Conservation (phyloP, 2,329 filamentous ascomycete species). For the Talaromyces sp. region DNA sequence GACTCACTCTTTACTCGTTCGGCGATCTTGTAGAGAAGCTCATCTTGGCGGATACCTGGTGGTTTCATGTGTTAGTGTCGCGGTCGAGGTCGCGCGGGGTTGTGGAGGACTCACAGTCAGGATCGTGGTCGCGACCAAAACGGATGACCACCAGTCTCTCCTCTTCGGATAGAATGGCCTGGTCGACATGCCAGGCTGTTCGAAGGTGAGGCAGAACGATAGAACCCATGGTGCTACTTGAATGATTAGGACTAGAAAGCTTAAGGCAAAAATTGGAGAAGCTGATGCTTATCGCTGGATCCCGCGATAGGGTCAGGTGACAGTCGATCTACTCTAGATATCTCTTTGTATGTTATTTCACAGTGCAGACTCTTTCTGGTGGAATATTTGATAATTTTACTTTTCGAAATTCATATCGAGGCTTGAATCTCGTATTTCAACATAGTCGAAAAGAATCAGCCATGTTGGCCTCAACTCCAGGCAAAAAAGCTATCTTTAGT, state of each 20-base stretch:
- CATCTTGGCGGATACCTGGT: constrained; percentile 74
- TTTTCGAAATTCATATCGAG: too few relatives aligned
- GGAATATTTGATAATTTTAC: too few relatives aligned
- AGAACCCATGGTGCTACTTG: constrained; percentile 66
- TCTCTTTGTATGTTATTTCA: neutral
- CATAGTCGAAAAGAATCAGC: too few relatives aligned
- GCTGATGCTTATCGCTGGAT: constrained; percentile 24
- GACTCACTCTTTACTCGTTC: constrained; percentile 76
- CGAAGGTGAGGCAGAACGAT: constrained; percentile 88
- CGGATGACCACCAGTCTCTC: constrained; percentile 83
- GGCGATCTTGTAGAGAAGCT: constrained; percentile 92
- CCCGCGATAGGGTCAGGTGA: constrained; percentile 17
- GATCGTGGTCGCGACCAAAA: constrained; percentile 84
- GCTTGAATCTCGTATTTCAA: too few relatives aligned
- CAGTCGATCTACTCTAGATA: neutral
- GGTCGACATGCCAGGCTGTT: constrained; percentile 97
- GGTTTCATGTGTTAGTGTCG: constrained; percentile 19
- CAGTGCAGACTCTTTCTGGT: too few relatives aligned
- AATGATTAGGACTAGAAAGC: neutral
- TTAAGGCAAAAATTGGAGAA: constrained; percentile 14
- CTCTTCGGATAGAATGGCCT: constrained; percentile 88
- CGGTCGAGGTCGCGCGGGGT: neutral
- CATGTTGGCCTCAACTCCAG: too few relatives aligned
- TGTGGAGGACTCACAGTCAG: constrained; percentile 58
- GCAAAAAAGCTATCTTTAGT: too few relatives aligned